Conservation (phyloP, 768 basidiomycete species). For the Hygrocybe coccinea region DNA sequence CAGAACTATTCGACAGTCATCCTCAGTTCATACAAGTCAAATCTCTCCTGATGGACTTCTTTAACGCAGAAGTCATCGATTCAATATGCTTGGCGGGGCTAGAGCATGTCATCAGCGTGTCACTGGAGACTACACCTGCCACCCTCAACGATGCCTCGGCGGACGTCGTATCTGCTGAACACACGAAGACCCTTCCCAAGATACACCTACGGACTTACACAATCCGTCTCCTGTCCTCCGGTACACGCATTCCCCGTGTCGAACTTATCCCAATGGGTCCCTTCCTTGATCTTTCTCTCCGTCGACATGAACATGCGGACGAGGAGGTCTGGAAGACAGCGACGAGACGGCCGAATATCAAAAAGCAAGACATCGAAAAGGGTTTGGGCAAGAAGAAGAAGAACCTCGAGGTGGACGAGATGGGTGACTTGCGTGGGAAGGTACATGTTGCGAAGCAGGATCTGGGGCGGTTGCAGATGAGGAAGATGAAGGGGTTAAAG, state of each 20-base stretch:
- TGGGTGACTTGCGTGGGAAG: slow-evolving; percentile 91
- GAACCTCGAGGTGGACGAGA: slow-evolving; percentile 95
- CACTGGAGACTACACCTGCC: slow-evolving; percentile 60
- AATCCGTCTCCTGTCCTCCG: slow-evolving; percentile 65
- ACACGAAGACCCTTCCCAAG: slow-evolving; percentile 56
- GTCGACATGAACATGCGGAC: slow-evolving; percentile 72
- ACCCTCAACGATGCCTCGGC: slow-evolving; percentile 43
- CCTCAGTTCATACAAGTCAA: slow-evolving; percentile 90
- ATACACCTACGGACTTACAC: slow-evolving; percentile 89
- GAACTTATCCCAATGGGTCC: slow-evolving; percentile 90
- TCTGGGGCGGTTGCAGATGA: slow-evolving; percentile 74
- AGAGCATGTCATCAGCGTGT: slow-evolving; percentile 83
- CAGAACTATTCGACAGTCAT: slow-evolving; percentile 91
- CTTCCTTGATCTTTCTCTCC: slow-evolving; percentile 73
- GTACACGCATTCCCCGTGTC: slow-evolving; percentile 73
- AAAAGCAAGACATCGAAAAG: slow-evolving; percentile 80
- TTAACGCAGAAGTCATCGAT: slow-evolving; percentile 82
- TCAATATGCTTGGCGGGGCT: slow-evolving; percentile 79
- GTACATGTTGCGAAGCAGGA: slow-evolving; percentile 91
- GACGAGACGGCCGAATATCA: slow-evolving; percentile 78
- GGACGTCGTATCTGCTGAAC: slow-evolving; percentile 29
- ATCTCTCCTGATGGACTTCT: slow-evolving; percentile 84
- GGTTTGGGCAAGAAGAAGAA: slow-evolving; percentile 89
- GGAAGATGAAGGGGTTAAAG: slow-evolving; percentile 96
- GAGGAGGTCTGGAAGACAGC: slow-evolving; percentile 76